Evolutionary conservation across 305 asterid genomes (phyloP), one percentile per base, ranked within the genome.

Genomic region (Rubia balearica): DNA sequence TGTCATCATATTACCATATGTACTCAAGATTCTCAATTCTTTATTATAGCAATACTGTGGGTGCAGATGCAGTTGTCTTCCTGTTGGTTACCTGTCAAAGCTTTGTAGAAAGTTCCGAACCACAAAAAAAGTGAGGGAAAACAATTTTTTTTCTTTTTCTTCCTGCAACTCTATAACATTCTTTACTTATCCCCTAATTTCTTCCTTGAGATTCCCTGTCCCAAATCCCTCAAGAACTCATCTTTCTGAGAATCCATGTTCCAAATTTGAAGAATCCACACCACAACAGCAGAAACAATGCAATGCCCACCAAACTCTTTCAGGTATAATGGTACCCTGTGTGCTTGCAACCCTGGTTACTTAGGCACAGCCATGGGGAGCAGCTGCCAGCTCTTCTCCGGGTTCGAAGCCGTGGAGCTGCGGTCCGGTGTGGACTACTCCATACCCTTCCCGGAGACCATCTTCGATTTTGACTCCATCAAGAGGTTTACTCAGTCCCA

Each of bases 311-410:
- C 42, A 45, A 64, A 84, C 75, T 81, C 93, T 72, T 88, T 92
- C 75, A 75, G 66, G 33, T 90, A 86, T 83, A 92, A 92, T 80
- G 67, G 79, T 30, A 80, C 77, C 13, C 80, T 33, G 41, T 92
- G 98, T 80, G 87, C 87, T 64, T 92, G 98, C 84, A 82, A 81
- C 74, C 98, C 98, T 12, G 96, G 98, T 27, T 85, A 76, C 80
- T 42, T 90, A 57, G 75, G 46, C 84, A 83, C 80, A 66, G 60
- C 63, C 60, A 76, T 74, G 73, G 40, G 55, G 76, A 75, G 75
- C 81, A 73, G 74, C 78, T 90, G 97, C 83, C 61, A 36, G 9
- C 74, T 87, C 74, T 87, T 87, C 83, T 71, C 82, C 24, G 81
- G 59, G 16, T 71, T 53, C 65, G 83, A 78, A 0, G 74, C 84